These are phyloP conservation scores for Fusarium chuoi DNA, from an alignment of 2,329 filamentous ascomycete species.

Conservation along the genomic window DNA sequence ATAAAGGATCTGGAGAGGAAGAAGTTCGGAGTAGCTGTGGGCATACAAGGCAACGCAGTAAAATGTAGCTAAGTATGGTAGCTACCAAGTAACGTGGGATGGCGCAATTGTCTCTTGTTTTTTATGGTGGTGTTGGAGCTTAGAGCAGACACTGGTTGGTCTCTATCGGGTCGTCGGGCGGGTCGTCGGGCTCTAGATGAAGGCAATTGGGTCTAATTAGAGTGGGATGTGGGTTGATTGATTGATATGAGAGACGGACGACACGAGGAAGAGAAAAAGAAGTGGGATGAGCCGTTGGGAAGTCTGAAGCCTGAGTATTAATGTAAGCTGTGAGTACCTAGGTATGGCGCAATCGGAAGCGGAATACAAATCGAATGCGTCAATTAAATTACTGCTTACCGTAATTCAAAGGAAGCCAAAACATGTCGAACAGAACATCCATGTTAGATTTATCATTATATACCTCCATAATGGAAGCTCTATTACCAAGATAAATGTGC, in stretches of 20 bases:
- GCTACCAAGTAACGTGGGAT: slow-evolving; percentile 32
- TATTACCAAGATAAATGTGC: not conserved
- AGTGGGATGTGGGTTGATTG: slow-evolving; percentile 27
- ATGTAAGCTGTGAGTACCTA: not conserved
- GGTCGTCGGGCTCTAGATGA: slow-evolving; percentile 29
- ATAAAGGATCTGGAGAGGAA: slow-evolving; percentile 16
- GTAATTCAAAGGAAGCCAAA: no score
- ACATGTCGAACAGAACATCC: not conserved
- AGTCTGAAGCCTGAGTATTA: not conserved
- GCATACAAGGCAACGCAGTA: slow-evolving; percentile 28
- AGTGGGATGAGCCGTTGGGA: slow-evolving; percentile 23
- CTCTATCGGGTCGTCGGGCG: slow-evolving; percentile 39
- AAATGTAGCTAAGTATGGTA: not conserved
- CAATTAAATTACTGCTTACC: not conserved
- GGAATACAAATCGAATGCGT: not conserved
- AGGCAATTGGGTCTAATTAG: slow-evolving; percentile 17
- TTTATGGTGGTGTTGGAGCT: not conserved
- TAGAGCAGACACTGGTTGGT: slow-evolving; percentile 17
- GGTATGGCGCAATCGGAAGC: slow-evolving; percentile 5
- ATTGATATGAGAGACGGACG: not conserved
- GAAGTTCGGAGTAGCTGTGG: slow-evolving; percentile 15
- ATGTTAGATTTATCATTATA: not conserved
- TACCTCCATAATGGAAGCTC: not conserved
- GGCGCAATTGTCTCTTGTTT: slow-evolving; percentile 21
- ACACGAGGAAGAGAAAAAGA: slow-evolving; percentile 12